phyloP scores from a whole-genome alignment of 352 stramenopile species.

The Thalassiosira tumida region DNA sequence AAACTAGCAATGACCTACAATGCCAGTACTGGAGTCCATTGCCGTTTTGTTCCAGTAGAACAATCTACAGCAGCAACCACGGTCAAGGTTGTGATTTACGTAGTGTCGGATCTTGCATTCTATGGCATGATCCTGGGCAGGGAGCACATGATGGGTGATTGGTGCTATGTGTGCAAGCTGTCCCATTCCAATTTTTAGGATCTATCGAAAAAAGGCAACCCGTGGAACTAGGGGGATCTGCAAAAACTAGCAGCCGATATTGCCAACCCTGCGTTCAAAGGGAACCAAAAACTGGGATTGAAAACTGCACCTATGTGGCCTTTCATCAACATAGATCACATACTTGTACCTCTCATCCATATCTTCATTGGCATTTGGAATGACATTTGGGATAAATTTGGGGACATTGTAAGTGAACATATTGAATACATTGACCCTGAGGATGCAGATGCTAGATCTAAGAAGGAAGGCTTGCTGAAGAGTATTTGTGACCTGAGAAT shows the following conservation, averaged over 20 bases:
- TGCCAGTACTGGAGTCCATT: no score
- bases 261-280: no score
- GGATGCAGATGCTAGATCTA: not conserved
- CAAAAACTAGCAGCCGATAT: slow-evolving; percentile 15
- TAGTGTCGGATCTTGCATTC: slow-evolving; percentile 28
- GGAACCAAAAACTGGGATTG: not conserved
- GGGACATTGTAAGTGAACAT: not conserved
- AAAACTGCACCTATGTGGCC: not conserved
- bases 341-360: not conserved
- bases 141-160: not conserved
- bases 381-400: not conserved
- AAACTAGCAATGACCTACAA: not conserved
- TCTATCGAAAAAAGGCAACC: not conserved
- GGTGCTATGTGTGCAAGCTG: slow-evolving; percentile 24
- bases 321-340: not conserved
- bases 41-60: no score
- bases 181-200: not conserved
- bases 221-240: not conserved
- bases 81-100: no score
- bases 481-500: not conserved
- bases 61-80: no score
- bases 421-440: slow-evolving; percentile 1
- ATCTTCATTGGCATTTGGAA: not conserved
- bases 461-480: not conserved
- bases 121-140: slow-evolving; percentile 31